Evolutionary conservation across 2,329 filamentous ascomycete species (phyloP), one percentile per base, ranked within the genome.

Genomic region (Aspergillus sp.): DNA sequence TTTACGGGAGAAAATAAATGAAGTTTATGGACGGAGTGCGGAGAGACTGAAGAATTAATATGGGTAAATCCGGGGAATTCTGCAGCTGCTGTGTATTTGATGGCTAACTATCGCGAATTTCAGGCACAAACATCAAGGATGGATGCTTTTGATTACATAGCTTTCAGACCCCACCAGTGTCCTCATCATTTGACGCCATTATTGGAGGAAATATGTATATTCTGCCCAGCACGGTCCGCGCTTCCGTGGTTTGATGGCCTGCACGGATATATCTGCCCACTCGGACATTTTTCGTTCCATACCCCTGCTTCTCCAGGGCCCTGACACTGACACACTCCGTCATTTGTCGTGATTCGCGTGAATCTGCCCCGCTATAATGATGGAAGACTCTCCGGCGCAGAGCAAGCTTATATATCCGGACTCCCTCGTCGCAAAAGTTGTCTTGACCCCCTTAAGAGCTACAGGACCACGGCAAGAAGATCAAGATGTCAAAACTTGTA

Each of bases 401-500:
- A 8, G 7, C n/a, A 5, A 7, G 19, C 23, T 34, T 54, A 59
- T 59, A 54, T 54, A 59, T 19, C 17, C 4, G 28, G 17, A 6
- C 28, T 45, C 23, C 15, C 23, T 34, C 43, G 19, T 54, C 19
- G 3, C n/a, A 22, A n/a, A n/a, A 55, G 19, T 2, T 19, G 19
- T 19, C 19, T 8, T 28, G 11, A 22, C 43, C 8, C 3, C 2
- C 3, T 23, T 25, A 11, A 41, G 15, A 15, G 22, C 22, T 13
- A 11, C 22, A 5, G 11, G n/a, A 23, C 19, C 4, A 43, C 28
- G 54, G 4, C 47, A 19, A 38, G 17, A 55, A 11, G 9, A n/a
- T 9, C n/a, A 71, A 66, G 64, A 60, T 60, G 52, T 34, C 56
- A 4, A 58, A 60, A 25, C n/a, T 57, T 25, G 46, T 63, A 7